Percentiles rank a stretch among this genome's conserved stretches.
Conservation (phyloP, 768 basidiomycete species). For the Holtermanniella nyarrowii region DNA sequence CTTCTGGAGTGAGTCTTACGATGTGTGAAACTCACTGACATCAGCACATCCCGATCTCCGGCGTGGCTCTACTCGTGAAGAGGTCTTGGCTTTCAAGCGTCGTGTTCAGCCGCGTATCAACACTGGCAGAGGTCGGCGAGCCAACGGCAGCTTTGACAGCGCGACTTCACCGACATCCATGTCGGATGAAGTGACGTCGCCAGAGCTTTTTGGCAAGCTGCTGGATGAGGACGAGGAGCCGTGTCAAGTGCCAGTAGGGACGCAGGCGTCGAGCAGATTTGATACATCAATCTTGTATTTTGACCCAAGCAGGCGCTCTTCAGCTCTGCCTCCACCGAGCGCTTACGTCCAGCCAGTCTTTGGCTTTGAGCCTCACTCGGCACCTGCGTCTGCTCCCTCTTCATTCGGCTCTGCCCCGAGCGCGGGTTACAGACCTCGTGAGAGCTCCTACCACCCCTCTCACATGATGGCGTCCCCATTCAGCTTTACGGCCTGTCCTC, state of each 20-base stretch:
- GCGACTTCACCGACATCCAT: neutral
- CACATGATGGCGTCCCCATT: neutral
- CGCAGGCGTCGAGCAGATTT: no score
- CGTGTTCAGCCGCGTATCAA: conserved; percentile 70
- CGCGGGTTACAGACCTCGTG: no score
- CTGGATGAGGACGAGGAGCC: neutral
- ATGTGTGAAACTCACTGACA: conserved; percentile 6
- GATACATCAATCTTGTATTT: no score
- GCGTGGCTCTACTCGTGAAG: conserved; percentile 77
- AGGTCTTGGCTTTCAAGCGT: conserved; percentile 88
- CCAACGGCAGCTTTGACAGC: neutral
- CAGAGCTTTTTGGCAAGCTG: neutral
- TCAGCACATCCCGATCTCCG: conserved; percentile 83
- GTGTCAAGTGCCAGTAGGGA: no score
- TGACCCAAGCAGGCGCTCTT: neutral
- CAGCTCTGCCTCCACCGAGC: neutral
- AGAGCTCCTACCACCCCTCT: neutral
- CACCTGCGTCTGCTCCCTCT: neutral
- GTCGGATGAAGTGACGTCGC: neutral
- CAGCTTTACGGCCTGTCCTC: neutral
- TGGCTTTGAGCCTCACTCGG: neutral
- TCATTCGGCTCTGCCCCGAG: neutral
- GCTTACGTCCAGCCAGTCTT: neutral
- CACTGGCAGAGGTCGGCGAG: neutral
- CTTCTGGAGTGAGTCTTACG: conserved; percentile 73